Evolutionary conservation across 352 stramenopile genomes (phyloP), one percentile per base, ranked within the genome.

Genomic region (Globisporangium nodosum): DNA sequence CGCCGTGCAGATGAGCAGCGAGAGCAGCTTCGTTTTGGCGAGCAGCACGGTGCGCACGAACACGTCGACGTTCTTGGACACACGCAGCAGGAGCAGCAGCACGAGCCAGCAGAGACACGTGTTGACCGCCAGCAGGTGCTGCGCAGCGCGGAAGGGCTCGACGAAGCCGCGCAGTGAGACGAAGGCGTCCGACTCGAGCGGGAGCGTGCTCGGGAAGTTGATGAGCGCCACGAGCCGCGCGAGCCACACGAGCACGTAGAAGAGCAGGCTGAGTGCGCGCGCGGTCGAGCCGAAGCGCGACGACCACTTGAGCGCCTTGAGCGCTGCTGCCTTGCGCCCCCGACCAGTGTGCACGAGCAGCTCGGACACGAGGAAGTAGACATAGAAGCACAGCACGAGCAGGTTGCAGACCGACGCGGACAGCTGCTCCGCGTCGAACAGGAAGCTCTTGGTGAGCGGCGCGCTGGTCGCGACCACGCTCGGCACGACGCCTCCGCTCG

Each of bases 291-390:
- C 73, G 30, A 70, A 71, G 27, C 66, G 71, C 13, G 59, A 59
- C 6, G 64, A 67, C 56, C 60, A 71, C 20, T 66, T 59, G n/a
- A 69, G 50, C 5, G 64, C 61, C 16, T 54, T 65, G 40, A 63
- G 50, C 11, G 45, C 52, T 1, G 49, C 57, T 35, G 54, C 52
- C 9, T 70, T 65, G 18, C 69, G 64, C 2, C 58, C 56, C 12
- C 70, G 66, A 3, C 54, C 63, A 3, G 66, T 63, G 11, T 72
- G 63, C 12, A 67, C 60, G 1, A 77, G 54, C 15, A 79, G 56
- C 54, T 83, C 73, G n/a, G 73, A 69, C 12, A 72, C 13, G 20
- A 86, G 64, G 30, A 83, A 83, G 50, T 71, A 76, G 21, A 43
- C 50, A 56, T 83, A 83, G 59, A 86, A 80, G 9, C 63, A 4